Evolutionary conservation across 176 grass and related monocot species (phyloP), one percentile per base, ranked within the genome.

Genomic region (Rhynchospora pubera): DNA sequence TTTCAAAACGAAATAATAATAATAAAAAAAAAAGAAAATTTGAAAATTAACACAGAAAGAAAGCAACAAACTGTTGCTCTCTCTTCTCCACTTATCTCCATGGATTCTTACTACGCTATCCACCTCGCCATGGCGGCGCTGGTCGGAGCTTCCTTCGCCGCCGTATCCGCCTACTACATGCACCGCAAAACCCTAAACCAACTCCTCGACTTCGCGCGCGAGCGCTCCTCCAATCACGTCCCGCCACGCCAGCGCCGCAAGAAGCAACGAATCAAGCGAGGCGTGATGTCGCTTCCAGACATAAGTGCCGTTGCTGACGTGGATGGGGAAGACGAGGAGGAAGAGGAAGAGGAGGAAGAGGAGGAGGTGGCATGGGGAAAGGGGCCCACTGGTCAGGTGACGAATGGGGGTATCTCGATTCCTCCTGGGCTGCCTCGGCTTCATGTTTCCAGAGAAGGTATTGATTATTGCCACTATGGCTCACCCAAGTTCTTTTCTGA

Each of bases 121-220:
- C 92, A 98, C 81, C 90, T 98, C 62, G 92, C 90, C 67, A 73
- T 93, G 85, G 92, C 92, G 79, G 96, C 89, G 39, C 89, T 98
- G 79, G 63, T 95, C 0, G 96, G 96, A 7, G 92, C 92, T 68
- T 87, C 92, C 75, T 81, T 89, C 76, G 87, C 93, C 23, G 90
- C 89, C 47, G 84, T 69, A 7, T 89, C 92, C 19, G 87, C 85
- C 46, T 98, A 95, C 90, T 98, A 93, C 85, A 86, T 95, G 87
- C 96, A 99, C 82, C 90, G 86, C 83, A 89, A 90, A 77, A 81
- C 90, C 82, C 84, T 99, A 87, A 76, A 79, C 15, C 84, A 93
- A 76, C 74, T 95, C n/a, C 68, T 89, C 68, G 89, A 90, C 22
- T 86, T 97, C 79, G 85, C 91, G 60, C 92, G 95, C 85, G 84